A percentile compares a stretch with the other conserved stretches of the same genome.
Evolutionary conservation across 495 filamentous ascomycete species (phyloP).

Genomic region (Penicillium parvum): DNA sequence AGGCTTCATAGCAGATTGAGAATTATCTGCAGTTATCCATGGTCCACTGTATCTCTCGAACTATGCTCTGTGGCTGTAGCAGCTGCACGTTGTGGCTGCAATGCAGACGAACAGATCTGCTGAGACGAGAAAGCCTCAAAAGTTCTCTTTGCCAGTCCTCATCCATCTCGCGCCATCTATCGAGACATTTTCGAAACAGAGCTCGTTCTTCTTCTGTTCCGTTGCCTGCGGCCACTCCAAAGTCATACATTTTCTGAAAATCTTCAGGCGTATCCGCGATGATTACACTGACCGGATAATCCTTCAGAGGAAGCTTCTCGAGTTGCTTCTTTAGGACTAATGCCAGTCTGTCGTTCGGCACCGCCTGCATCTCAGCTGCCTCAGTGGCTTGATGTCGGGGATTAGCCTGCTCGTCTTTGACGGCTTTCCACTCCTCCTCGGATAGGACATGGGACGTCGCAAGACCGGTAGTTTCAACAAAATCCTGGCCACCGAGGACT

Average conservation of each 20-base stretch:
- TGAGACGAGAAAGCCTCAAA: slow-evolving; percentile 15
- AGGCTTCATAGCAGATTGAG: too few relatives aligned
- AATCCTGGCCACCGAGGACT: slow-evolving; percentile 15
- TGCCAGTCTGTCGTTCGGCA: slow-evolving; percentile 9
- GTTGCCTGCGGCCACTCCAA: slow-evolving; percentile 12
- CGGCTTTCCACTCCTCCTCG: slow-evolving; percentile 14
- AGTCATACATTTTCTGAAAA: slow-evolving; percentile 17
- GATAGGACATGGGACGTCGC: slow-evolving; percentile 15
- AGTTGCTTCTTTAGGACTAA: slow-evolving; percentile 12
- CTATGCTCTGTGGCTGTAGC: slow-evolving; percentile 12
- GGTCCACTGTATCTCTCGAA: slow-evolving; percentile 13
- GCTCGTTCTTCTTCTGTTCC: slow-evolving; percentile 11
- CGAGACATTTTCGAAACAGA: slow-evolving; percentile 15
- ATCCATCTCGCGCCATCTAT: slow-evolving; percentile 16
- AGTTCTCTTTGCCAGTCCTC: slow-evolving; percentile 16
- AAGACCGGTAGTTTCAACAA: slow-evolving; percentile 16
- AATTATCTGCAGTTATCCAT: too few relatives aligned
- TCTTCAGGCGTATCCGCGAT: slow-evolving; percentile 14
- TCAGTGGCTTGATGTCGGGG: slow-evolving; percentile 16
- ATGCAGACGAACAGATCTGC: slow-evolving; percentile 11
- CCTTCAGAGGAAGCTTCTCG: slow-evolving; percentile 10
- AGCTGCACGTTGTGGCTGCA: slow-evolving; percentile 16
- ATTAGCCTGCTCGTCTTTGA: slow-evolving; percentile 15
- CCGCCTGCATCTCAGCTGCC: slow-evolving; percentile 15
- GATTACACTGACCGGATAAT: slow-evolving; percentile 17